Conservation (phyloP, 192 early-diverging fungal genomes). For the Tieghemiomyces parasiticus region DNA sequence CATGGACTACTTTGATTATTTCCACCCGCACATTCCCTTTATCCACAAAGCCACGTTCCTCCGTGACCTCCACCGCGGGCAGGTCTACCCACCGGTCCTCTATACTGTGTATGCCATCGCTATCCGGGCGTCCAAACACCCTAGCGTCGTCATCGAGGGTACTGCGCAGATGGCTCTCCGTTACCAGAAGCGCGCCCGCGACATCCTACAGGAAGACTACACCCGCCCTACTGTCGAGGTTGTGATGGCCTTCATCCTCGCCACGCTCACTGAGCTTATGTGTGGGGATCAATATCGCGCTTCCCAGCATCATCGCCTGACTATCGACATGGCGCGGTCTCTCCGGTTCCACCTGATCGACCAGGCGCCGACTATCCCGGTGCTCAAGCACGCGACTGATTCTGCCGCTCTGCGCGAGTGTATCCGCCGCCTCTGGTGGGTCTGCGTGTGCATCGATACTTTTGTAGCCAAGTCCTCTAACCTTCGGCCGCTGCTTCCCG, state of each 20-base stretch:
- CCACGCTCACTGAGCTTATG: background rate
- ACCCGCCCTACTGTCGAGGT: background rate
- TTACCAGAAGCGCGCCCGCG: background rate
- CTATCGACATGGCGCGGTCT: background rate
- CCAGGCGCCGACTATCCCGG: background rate
- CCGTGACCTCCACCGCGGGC: background rate
- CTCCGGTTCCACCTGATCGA: background rate
- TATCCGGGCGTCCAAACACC: background rate
- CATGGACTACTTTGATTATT: slow-evolving; percentile 1
- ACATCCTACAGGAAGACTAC: background rate
- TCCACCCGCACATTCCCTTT: slow-evolving; percentile 5
- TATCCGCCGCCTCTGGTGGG: background rate
- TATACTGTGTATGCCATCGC: background rate
- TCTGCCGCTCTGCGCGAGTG: background rate
- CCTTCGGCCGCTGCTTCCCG: background rate
- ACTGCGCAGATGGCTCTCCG: background rate
- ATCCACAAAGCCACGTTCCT: background rate
- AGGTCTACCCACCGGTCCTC: background rate
- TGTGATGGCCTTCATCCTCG: background rate
- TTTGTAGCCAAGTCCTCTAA: background rate
- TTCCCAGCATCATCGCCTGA: background rate
- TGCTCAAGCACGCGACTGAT: background rate
- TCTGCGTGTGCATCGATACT: background rate
- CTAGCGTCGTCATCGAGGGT: background rate
- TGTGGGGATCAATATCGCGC: background rate